Conservation (phyloP, 2,329 filamentous ascomycete genomes). For the Anisogramma anomala region DNA sequence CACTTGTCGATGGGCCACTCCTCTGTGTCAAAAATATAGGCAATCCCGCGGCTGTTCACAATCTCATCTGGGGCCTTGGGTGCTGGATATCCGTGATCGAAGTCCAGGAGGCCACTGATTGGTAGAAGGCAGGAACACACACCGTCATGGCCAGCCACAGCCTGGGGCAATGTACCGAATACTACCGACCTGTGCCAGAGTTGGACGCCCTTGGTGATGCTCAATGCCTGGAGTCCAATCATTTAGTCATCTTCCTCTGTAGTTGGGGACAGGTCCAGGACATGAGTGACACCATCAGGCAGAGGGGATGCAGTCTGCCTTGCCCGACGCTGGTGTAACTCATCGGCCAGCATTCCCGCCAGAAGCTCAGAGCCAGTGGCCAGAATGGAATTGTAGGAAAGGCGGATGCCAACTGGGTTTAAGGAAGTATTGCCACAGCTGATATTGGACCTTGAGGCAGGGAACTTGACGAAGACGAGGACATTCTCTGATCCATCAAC, state of each 20-base stretch:
- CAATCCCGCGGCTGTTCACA: background rate
- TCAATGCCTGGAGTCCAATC: constrained; percentile 4
- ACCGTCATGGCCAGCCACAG: constrained; percentile 12
- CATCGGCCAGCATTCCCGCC: background rate
- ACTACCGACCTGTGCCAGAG: constrained; percentile 9
- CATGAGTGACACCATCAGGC: constrained; percentile 1
- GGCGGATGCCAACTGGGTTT: background rate
- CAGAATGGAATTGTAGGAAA: constrained; percentile 5
- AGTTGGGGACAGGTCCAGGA: constrained; percentile 12
- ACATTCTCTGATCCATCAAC: background rate
- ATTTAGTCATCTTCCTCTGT: constrained; percentile 9
- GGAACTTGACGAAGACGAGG: constrained; percentile 6
- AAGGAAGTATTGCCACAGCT: constrained; percentile 6
- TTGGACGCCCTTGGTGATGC: constrained; percentile 7
- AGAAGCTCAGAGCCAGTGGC: constrained; percentile 6
- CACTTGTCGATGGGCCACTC: constrained; percentile 19
- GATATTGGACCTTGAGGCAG: background rate
- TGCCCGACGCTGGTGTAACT: constrained; percentile 6
- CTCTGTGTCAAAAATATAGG: constrained; percentile 1
- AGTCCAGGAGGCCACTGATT: background rate
- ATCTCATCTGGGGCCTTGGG: background rate
- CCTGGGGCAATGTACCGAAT: constrained; percentile 1
- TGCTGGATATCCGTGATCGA: background rate
- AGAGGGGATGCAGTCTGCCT: constrained; percentile 1
- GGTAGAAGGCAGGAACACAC: constrained; percentile 5